These are phyloP conservation scores for Candida khao-thaluensis DNA, from an alignment of 805 yeast genomes.

Conservation along the genomic window DNA sequence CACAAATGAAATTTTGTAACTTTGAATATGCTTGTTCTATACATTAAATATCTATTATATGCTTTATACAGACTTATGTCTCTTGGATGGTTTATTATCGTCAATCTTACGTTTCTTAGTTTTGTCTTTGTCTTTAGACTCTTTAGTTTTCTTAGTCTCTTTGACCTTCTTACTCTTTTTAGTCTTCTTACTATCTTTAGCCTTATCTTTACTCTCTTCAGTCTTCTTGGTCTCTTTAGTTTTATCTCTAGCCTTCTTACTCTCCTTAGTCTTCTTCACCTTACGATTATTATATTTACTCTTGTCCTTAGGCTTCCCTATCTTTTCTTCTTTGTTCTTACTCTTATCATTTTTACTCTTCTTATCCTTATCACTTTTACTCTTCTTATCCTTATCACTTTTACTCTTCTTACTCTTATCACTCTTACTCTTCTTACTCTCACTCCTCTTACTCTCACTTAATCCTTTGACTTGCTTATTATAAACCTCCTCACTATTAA, in stretches of 20 bases:
- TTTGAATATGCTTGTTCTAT: too few relatives aligned
- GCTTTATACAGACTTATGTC: background rate
- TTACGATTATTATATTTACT: too few relatives aligned
- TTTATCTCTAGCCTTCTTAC: too few relatives aligned
- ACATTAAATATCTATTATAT: background rate
- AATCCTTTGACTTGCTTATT: slow-evolving; percentile 18
- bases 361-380: slow-evolving; percentile 18
- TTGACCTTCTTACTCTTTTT: too few relatives aligned
- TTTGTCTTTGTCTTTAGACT: slow-evolving; percentile 11
- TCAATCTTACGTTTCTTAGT: slow-evolving; percentile 3
- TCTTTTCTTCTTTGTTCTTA: slow-evolving; percentile 21
- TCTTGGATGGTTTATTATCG: background rate
- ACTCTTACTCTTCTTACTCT: slow-evolving; percentile 14
- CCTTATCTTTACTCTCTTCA: too few relatives aligned
- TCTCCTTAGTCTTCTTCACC: too few relatives aligned
- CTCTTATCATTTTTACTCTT: slow-evolving; percentile 15
- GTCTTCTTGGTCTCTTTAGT: too few relatives aligned
- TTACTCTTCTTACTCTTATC: slow-evolving; percentile 10
- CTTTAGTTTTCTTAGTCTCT: too few relatives aligned
- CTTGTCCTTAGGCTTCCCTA: too few relatives aligned
- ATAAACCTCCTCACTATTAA: slow-evolving; percentile 14
- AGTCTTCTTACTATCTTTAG: too few relatives aligned
- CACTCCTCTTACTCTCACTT: slow-evolving; percentile 23
- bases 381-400: slow-evolving; percentile 20
- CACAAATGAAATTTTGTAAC: too few relatives aligned